A percentile compares a stretch with the other conserved stretches of the same genome.
Conservation (phyloP, 2,329 filamentous ascomycete species). For the Microdochium bolleyi region DNA sequence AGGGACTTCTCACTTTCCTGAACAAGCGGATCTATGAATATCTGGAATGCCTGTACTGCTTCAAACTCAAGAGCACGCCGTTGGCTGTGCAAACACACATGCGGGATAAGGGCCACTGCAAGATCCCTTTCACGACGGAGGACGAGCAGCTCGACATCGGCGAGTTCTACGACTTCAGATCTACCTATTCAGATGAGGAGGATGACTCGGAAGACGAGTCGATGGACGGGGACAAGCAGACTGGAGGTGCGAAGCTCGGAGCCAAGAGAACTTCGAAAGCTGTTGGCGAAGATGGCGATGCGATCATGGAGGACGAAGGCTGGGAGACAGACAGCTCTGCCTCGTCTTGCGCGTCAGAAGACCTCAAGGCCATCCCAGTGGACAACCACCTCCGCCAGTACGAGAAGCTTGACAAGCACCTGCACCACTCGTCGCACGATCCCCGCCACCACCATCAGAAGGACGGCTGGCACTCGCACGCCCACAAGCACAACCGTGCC, state of each 20-base stretch:
- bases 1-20: slow-evolving; percentile 72
- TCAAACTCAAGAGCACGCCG: slow-evolving; percentile 70
- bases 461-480: slow-evolving; percentile 76
- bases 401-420: slow-evolving; percentile 62
- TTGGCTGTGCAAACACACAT: slow-evolving; percentile 91
- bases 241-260: slow-evolving; percentile 63
- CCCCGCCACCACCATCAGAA: slow-evolving; percentile 64
- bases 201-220: slow-evolving; percentile 46
- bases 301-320: slow-evolving; percentile 58
- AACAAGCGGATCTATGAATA: slow-evolving; percentile 72
- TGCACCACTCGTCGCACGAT: slow-evolving; percentile 67
- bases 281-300: slow-evolving; percentile 44
- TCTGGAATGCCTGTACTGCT: slow-evolving; percentile 82
- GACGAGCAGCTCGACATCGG: slow-evolving; percentile 90
- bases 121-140: slow-evolving; percentile 84
- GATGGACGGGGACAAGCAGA: slow-evolving; percentile 37
- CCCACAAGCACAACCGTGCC: slow-evolving; percentile 62
- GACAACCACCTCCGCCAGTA: slow-evolving; percentile 65
- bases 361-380: slow-evolving; percentile 71
- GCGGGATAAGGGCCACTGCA: slow-evolving; percentile 94
- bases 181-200: slow-evolving; percentile 83
- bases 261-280: slow-evolving; percentile 46
- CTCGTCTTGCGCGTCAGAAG: slow-evolving; percentile 82
- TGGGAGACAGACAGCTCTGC: slow-evolving; percentile 94
- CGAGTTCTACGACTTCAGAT: slow-evolving; percentile 94